Base-by-base conservation (phyloP, 768 basidiomycete species). In the Amanita muscaria region DNA sequence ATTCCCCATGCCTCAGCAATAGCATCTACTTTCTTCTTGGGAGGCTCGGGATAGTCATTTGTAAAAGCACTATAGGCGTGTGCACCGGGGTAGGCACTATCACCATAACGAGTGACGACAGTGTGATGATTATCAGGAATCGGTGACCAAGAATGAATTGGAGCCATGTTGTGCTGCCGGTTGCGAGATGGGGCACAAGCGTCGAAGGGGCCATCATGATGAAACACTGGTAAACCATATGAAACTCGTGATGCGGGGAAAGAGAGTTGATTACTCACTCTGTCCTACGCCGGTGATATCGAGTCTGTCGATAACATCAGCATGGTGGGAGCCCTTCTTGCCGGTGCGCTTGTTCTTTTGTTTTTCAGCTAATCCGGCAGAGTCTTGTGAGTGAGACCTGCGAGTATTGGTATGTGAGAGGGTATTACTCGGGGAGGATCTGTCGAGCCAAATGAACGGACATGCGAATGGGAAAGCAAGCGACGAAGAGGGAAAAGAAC, bases 1-100 rank as follows among this genome's bases (percentile, higher is more conserved):
- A 88, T 88, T 29, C 89, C 89, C 89, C 89, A 91, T 1, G 89
- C 89, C 62, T 91, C 89, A 36, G 88, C 88, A 47, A 92, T 80
- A 29, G 85, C 87, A 53, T 91, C 87, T 25, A 86, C 80, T 57
- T 87, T 87, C 64, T 86, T 88, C 77, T 88, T 88, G 25, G 81
- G 77, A 7, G 75, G 74, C 48, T 77, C 73, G 43, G 74, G 73
- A 37, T 75, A 73, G 51, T 71, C 62, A 53, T 70, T 61, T 50
- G 74, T 61, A 57, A 76, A 77, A 3, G 66, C 63, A 39, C 66
- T 64, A 55, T 67, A 68, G 36, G 68, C 70, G 47, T 63, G 57
- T 10, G 74, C 61, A 42, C 78, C 57, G 3, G 81, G 72, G 58
- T 85, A 83, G 22, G 80, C 63, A 53, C 69, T 59, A 54, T 62